Conservation (phyloP, 345 rosid species). For the Orychophragmus violaceus region DNA sequence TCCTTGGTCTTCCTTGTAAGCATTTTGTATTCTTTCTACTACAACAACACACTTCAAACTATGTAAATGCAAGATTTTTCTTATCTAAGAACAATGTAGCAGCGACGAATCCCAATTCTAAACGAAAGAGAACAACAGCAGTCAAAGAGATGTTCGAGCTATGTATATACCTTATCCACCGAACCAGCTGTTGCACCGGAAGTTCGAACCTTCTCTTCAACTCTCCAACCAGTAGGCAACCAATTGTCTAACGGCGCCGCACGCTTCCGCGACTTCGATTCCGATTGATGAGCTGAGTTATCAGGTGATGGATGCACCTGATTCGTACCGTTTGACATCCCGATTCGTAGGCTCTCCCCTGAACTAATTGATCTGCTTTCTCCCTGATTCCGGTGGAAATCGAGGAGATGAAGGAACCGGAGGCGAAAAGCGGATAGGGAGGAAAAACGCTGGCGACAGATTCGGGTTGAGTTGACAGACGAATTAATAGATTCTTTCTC, state of each 20-base stretch:
- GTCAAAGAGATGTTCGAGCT: background rate
- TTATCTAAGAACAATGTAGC: background rate
- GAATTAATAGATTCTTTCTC: background rate
- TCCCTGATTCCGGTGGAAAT: background rate
- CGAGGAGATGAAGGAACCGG: slow-evolving; percentile 39
- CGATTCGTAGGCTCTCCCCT: background rate
- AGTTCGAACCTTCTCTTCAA: slow-evolving; percentile 64
- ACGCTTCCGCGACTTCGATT: slow-evolving; percentile 27
- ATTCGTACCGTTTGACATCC: slow-evolving; percentile 16
- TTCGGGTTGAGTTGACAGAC: slow-evolving; percentile 10
- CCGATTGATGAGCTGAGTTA: background rate
- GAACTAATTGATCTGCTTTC: background rate
- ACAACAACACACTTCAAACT: background rate
- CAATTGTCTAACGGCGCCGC: slow-evolving; percentile 29
- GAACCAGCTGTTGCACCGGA: slow-evolving; percentile 76
- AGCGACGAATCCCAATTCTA: background rate
- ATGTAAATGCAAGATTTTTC: background rate
- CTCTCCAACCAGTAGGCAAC: slow-evolving; percentile 71
- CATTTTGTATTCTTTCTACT: background rate
- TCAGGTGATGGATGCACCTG: background rate
- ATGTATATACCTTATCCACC: slow-evolving; percentile 53
- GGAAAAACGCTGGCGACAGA: slow-evolving; percentile 21
- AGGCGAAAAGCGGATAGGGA: slow-evolving; percentile 40
- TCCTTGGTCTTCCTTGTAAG: background rate
- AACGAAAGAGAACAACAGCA: background rate